These are phyloP conservation scores for Penicillium digitatum DNA, from an alignment of 2,329 filamentous ascomycete genomes.

Conservation along the genomic window DNA sequence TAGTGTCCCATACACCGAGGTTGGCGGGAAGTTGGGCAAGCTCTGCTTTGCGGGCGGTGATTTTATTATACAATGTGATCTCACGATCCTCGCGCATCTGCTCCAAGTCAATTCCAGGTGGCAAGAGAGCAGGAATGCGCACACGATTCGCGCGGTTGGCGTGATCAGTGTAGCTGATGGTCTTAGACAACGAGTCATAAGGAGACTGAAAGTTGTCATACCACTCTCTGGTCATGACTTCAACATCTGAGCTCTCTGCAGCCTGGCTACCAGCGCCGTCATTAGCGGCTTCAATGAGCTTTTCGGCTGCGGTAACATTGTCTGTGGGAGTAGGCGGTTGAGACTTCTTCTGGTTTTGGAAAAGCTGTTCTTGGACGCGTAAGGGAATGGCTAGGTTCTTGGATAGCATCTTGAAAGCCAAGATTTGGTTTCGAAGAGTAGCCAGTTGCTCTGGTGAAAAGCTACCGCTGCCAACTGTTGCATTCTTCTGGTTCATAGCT, in stretches of 20 bases:
- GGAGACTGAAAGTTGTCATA: constrained; percentile 76
- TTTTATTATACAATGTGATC: constrained; percentile 81
- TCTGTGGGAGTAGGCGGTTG: constrained; percentile 39
- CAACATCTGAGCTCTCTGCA: constrained; percentile 26
- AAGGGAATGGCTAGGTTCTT: constrained; percentile 80
- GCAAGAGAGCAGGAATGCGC: constrained; percentile 83
- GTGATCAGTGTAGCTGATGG: constrained; percentile 20
- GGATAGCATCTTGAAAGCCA: constrained; percentile 83
- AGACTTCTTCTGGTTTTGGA: constrained; percentile 51
- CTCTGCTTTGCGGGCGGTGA: constrained; percentile 78
- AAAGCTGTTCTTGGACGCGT: constrained; percentile 77
- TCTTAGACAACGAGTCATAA: constrained; percentile 54
- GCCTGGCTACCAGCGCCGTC: constrained; percentile 33
- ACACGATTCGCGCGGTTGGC: constrained; percentile 65
- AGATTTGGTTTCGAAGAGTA: constrained; percentile 78
- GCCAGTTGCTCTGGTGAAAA: constrained; percentile 76
- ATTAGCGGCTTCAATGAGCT: constrained; percentile 39
- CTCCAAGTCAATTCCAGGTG: constrained; percentile 81
- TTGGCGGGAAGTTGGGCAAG: constrained; percentile 81
- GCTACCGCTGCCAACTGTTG: constrained; percentile 45
- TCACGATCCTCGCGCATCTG: constrained; percentile 83
- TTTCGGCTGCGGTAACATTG: constrained; percentile 31
- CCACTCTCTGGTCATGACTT: constrained; percentile 34
- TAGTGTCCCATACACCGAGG: constrained; percentile 78
- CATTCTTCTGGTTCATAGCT: constrained; percentile 29